Conservation (phyloP, 768 basidiomycete species). For the Xanthoconium purpureum region DNA sequence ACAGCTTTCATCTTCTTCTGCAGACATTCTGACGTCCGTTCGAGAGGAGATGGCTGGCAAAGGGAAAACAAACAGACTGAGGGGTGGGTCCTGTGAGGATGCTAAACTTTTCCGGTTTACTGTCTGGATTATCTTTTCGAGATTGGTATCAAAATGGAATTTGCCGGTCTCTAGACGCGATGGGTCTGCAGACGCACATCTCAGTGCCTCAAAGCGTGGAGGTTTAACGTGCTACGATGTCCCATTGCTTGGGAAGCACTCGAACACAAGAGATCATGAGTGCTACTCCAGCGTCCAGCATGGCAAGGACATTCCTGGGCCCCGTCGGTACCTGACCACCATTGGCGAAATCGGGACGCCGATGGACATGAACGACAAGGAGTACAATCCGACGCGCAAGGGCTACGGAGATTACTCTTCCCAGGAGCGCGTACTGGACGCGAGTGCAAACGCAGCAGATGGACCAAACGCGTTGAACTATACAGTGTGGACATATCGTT, state of each 20-base stretch:
- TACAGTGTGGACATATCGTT: constrained; percentile 87
- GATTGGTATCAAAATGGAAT: constrained; percentile 79
- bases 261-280: constrained; percentile 94
- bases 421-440: constrained; percentile 86
- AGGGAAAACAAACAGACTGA: constrained; percentile 88
- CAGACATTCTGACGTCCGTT: constrained; percentile 3
- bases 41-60: constrained; percentile 67
- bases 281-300: constrained; percentile 49
- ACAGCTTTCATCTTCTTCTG: not conserved
- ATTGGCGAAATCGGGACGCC: constrained; percentile 96
- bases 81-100: constrained; percentile 32
- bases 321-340: constrained; percentile 67
- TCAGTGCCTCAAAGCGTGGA: constrained; percentile 83
- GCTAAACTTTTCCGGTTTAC: constrained; percentile 31
- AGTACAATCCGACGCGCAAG: constrained; percentile 54
- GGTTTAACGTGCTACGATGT: constrained; percentile 82
- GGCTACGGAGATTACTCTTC: constrained; percentile 69
- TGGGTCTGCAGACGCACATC: constrained; percentile 85
- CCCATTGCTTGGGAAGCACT: constrained; percentile 94
- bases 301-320: constrained; percentile 30
- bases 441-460: constrained; percentile 75
- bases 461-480: constrained; percentile 72
- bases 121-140: constrained; percentile 92
- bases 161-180: constrained; percentile 67
- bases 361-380: constrained; percentile 88